Conservation (phyloP, 495 filamentous ascomycete genomes). For the Hypoxylon subgilvum region DNA sequence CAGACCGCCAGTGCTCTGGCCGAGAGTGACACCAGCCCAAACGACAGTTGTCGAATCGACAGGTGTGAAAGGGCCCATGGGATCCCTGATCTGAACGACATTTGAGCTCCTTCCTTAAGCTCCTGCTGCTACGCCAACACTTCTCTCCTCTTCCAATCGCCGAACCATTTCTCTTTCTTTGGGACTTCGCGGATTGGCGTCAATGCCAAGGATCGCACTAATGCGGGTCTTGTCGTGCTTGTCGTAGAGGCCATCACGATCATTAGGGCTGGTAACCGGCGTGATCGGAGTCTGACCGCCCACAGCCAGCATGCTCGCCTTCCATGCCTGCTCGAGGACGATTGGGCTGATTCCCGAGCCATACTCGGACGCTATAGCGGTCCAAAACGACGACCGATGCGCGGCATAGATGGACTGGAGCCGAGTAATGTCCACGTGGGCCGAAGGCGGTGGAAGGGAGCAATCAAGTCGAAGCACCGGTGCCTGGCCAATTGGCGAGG, state of each 20-base stretch:
- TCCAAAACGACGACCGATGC: conserved; percentile 75
- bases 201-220: conserved; percentile 60
- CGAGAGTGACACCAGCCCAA: background rate
- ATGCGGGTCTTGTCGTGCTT: conserved; percentile 59
- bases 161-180: conserved; percentile 61
- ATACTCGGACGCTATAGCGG: conserved; percentile 71
- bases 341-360: conserved; percentile 66
- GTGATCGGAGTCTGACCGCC: conserved; percentile 52
- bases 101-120: conserved; percentile 1
- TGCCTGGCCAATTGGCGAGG: conserved; percentile 23
- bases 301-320: conserved; percentile 46
- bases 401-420: conserved; percentile 71
- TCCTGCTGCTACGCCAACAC: conserved; percentile 19
- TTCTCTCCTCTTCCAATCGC: conserved; percentile 54
- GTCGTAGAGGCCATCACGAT: conserved; percentile 45
- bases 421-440: conserved; percentile 67
- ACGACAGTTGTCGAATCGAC: background rate
- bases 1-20: background rate
- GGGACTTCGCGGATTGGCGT: conserved; percentile 58
- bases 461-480: conserved; percentile 59
- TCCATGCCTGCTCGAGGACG: conserved; percentile 73
- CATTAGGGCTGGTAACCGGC: conserved; percentile 53
- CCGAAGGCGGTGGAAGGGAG: conserved; percentile 47
- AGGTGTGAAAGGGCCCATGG: background rate
- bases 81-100: background rate